Conservation (phyloP, 768 basidiomycete species). For the Leccinellum rugosiceps region DNA sequence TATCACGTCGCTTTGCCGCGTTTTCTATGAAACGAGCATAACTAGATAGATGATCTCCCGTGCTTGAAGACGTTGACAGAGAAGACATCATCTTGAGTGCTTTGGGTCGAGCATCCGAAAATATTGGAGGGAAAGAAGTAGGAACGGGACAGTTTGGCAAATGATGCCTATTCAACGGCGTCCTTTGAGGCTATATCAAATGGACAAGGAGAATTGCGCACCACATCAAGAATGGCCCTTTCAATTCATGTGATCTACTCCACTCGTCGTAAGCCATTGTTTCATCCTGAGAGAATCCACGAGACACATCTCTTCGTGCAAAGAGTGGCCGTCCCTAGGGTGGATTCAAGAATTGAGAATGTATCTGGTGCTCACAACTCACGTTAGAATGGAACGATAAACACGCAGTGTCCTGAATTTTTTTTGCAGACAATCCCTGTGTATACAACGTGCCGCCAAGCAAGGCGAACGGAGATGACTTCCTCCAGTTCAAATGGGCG, state of each 20-base stretch:
- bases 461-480: constrained; percentile 50
- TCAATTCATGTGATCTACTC: constrained; percentile 30
- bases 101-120: constrained; percentile 22
- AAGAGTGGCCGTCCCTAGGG: constrained; percentile 28
- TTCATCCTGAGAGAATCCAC: constrained; percentile 49
- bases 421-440: constrained; percentile 26
- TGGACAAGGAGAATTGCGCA: constrained; percentile 21
- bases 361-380: constrained; percentile 1
- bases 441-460: constrained; percentile 54
- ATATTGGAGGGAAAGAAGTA: constrained; percentile 54
- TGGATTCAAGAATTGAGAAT: background rate
- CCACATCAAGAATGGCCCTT: constrained; percentile 36
- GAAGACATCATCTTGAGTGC: constrained; percentile 40
- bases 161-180: constrained; percentile 38
- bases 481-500: constrained; percentile 51
- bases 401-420: constrained; percentile 33
- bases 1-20: constrained; percentile 39
- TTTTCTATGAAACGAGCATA: constrained; percentile 53
- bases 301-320: constrained; percentile 51
- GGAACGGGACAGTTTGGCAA: constrained; percentile 55
- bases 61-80: constrained; percentile 40
- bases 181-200: constrained; percentile 3
- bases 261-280: constrained; percentile 39
- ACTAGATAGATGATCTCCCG: constrained; percentile 40
- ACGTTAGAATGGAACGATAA: constrained; percentile 38